Evolutionary conservation across 2,329 filamentous ascomycete genomes (phyloP).

Genomic region (Penicillium sp.): DNA sequence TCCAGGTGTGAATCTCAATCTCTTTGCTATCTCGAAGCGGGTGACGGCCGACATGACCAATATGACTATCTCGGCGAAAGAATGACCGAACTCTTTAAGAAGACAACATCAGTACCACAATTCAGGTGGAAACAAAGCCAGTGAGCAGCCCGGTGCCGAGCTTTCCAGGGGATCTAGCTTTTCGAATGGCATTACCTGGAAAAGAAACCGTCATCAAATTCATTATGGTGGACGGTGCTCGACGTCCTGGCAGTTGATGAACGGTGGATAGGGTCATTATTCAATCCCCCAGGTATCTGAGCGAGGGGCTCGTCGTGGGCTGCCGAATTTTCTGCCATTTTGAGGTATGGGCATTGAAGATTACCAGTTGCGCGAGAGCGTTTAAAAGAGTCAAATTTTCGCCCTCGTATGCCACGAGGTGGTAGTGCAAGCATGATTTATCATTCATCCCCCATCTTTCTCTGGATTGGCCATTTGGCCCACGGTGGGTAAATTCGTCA

Average conservation of each 20-base stretch:
- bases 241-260: constrained; percentile 8
- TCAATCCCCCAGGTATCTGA: not conserved
- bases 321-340: no score
- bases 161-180: no score
- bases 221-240: constrained; percentile 21
- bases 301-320: not conserved
- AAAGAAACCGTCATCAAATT: constrained; percentile 21
- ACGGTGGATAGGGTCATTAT: constrained; percentile 4
- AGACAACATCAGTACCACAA: not conserved
- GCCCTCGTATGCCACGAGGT: no score
- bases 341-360: no score
- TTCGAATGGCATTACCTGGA: constrained; percentile 11
- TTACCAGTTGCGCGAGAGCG: no score
- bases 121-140: not conserved
- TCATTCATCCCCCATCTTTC: no score
- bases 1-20: constrained; percentile 27
- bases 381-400: no score
- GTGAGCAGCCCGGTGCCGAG: no score
- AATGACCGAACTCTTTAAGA: constrained; percentile 19
- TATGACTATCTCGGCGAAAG: constrained; percentile 20
- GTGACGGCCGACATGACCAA: constrained; percentile 20
- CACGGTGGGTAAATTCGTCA: no score
- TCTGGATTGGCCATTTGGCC: no score
- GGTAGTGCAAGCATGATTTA: no score
- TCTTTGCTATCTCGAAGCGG: constrained; percentile 17